These are phyloP conservation scores for Aspergillus brunneoviolaceus DNA, from an alignment of 2,329 filamentous ascomycete species.

Conservation along the genomic window DNA sequence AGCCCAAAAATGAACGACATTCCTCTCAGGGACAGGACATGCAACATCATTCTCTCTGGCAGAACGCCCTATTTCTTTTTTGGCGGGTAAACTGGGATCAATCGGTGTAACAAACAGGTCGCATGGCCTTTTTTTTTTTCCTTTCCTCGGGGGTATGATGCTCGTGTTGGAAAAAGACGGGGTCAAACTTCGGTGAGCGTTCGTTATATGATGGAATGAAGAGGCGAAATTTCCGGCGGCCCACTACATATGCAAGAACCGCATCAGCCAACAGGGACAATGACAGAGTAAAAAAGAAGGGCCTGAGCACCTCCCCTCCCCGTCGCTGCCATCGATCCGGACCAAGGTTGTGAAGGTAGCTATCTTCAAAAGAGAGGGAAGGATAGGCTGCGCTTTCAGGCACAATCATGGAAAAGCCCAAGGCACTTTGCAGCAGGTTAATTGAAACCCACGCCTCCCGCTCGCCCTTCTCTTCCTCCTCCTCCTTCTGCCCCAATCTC, in stretches of 20 bases:
- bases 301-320: neutral
- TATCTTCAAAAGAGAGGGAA: neutral
- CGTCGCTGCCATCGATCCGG: conserved; percentile 3
- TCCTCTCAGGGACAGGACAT: conserved; percentile 5
- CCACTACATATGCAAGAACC: conserved; percentile 12
- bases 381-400: neutral
- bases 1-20: neutral
- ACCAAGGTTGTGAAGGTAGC: neutral
- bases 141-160: neutral
- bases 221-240: neutral
- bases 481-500: neutral
- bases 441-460: neutral
- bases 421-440: neutral
- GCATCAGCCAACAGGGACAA: neutral
- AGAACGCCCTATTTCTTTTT: neutral
- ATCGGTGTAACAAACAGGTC: conserved; percentile 3
- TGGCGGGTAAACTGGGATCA: neutral
- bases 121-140: neutral
- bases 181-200: neutral
- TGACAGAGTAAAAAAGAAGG: neutral
- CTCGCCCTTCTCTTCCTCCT: too few relatives aligned
- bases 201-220: neutral
- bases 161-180: neutral
- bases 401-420: neutral
- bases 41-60: neutral